Conservation (phyloP, 805 yeast genomes). For the Candida silvicultrix region DNA sequence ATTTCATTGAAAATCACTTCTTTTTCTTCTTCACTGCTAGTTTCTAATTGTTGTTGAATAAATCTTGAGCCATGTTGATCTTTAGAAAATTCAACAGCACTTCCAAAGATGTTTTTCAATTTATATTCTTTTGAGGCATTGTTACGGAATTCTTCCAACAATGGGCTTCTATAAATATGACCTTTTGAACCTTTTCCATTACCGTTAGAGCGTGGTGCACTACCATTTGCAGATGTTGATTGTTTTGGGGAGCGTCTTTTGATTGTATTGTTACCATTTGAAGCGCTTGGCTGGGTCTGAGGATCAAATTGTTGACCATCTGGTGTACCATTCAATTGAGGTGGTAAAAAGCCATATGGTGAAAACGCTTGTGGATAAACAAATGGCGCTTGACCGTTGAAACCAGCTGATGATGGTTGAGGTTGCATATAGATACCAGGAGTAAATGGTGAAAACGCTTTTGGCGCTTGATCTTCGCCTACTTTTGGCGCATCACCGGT, state of each 20-base stretch:
- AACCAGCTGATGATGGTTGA: constrained; percentile 14
- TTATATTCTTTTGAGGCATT: constrained; percentile 53
- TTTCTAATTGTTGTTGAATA: constrained; percentile 80
- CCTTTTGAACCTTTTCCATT: constrained; percentile 21
- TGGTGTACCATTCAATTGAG: constrained; percentile 8
- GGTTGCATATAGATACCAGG: constrained; percentile 9
- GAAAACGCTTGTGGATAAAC: constrained; percentile 24
- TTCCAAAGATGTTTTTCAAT: constrained; percentile 74
- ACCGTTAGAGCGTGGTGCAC: constrained; percentile 9
- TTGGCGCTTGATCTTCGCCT: background rate
- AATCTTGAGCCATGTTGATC: constrained; percentile 98
- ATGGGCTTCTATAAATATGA: constrained; percentile 67
- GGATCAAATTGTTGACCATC: constrained; percentile 2
- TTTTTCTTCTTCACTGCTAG: constrained; percentile 60
- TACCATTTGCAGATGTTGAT: constrained; percentile 1
- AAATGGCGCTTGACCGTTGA: constrained; percentile 14
- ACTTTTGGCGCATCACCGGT: background rate
- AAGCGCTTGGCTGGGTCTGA: constrained; percentile 1
- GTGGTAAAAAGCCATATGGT: constrained; percentile 22
- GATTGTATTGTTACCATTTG: constrained; percentile 3
- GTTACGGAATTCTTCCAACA: constrained; percentile 78
- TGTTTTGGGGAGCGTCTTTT: constrained; percentile 18
- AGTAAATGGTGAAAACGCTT: background rate
- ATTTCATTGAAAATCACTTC: constrained; percentile 83
- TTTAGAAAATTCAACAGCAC: constrained; percentile 83